Conservation (phyloP, 1,284 basidiomycete species). For the Mrakiaceae sp. region DNA sequence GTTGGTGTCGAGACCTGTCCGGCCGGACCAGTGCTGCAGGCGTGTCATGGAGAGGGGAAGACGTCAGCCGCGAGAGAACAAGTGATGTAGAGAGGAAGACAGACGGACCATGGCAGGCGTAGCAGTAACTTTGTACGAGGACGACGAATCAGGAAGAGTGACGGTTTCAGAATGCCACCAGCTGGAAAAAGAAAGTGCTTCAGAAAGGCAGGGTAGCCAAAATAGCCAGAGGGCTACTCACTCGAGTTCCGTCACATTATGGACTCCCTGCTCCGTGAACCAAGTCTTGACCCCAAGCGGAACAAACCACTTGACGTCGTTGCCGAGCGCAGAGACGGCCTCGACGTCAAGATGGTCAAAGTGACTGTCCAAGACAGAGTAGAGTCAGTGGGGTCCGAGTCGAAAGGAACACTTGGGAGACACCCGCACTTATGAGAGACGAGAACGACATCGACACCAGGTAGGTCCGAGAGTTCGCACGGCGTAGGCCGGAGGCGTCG, state of each 20-base stretch:
- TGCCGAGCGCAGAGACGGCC: slow-evolving; percentile 31
- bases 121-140: slow-evolving; percentile 29
- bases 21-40: slow-evolving; percentile 37
- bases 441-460: slow-evolving; percentile 36
- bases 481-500: slow-evolving; percentile 35
- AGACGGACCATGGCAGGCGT: slow-evolving; percentile 29
- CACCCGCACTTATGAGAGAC: slow-evolving; percentile 37
- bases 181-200: slow-evolving; percentile 16
- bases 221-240: slow-evolving; percentile 19
- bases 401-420: neutral
- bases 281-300: slow-evolving; percentile 30
- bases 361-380: slow-evolving; percentile 22
- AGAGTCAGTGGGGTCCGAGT: neutral
- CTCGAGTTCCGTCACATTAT: slow-evolving; percentile 33
- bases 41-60: neutral
- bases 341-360: slow-evolving; percentile 34
- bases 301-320: slow-evolving; percentile 33
- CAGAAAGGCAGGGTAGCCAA: neutral
- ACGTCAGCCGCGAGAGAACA: neutral
- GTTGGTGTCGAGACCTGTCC: slow-evolving; percentile 38
- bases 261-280: slow-evolving; percentile 28
- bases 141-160: slow-evolving; percentile 21
- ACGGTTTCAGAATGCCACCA: slow-evolving; percentile 33
- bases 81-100: neutral
- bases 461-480: slow-evolving; percentile 34